Base-by-base conservation (phyloP, 805 yeast genomes). In the Komagataella phaffii region DNA sequence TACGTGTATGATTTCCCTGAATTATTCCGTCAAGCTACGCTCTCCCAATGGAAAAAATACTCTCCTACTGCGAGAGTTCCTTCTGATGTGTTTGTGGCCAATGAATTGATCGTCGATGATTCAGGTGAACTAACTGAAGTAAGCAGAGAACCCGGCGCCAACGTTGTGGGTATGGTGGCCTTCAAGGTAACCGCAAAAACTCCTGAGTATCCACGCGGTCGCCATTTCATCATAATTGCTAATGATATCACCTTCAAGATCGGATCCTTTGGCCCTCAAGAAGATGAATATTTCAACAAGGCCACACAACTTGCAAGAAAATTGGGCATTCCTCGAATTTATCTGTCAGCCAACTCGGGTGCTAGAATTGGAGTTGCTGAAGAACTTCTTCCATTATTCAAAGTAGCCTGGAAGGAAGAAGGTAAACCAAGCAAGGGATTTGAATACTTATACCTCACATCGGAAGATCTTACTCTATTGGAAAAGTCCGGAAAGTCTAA, bases 1-100 rank as follows among this genome's bases (percentile, higher is more conserved):
- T 93, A 88, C 64, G 96, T 88, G 50, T 93, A 95, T 64, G 99
- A 93, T 70, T 95, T 93, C 93, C 99, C 99, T 51, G 99, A 93
- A 67, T 73, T 93, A 62, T 93, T 95, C 85, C 87, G 90, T 62
- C 97, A 93, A 73, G 95, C 96, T 44, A 77, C 87, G 44, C 68
- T 80, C 52, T 75, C 90, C 18, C 85, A 82, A 68, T 93, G 99
- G 99, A 83, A 83, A 66, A 78, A 77, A 55, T 67, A 68, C 58
- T 75, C 80, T 46, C 72, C 81, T 53, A 66, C 67, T 51, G 68
- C 75, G 48, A 81, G 80, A 57, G 54, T 81, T 56, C 90, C 90
- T 46, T 88, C 83, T 55, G 93, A 88, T 60, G 74, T 84, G 60
- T 88, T 95, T 69, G 72, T 78, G 44, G 80, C 85, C 48, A 77